Base-by-base conservation (phyloP, 805 yeast genomes). In the Helenozyma rhizophorensis region DNA sequence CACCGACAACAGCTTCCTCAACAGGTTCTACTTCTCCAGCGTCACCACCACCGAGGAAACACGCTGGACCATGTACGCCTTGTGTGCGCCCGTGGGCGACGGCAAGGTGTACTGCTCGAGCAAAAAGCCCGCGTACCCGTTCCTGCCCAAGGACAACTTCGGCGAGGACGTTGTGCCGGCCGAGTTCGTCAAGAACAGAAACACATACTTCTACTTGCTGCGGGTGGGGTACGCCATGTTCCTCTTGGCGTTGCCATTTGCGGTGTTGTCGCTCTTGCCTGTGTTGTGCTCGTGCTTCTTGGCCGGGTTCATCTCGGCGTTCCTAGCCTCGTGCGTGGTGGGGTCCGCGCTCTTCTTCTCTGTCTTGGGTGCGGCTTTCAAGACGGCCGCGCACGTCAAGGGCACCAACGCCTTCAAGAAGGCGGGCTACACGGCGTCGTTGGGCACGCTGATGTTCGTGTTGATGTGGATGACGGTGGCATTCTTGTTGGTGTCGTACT, bases 131-230 rank as follows among this genome's bases (percentile, higher is more conserved):
- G 63, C 62, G 9, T 57, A 40, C 31, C 63, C 65, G 7, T 59
- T 52, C 38, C 51, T 60, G 2, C 65, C 65, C 8, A 37, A 33
- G 23, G 62, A 53, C 25, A 55, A 56, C 36, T 53, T 57, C 29
- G 45, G 47, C 3, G 23, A 11, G 25, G 9, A 25, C 9, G 27
- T 34, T 9, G 81, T 31, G 14, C 94, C 95, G 16, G 22, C 51
- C 3, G 60, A 62, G 16, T 79, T 87, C 46, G 46, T 62, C 32
- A 45, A 56, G 21, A 54, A 69, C 53, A 67, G 75, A 42, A 64
- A 72, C 43, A 60, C 72, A 25, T 80, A 72, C 56, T 86, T 70
- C 62, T 81, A 78, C 59, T 59, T 81, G 50, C 72, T 86, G 13
- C 74, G 90, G 45, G 42, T 49, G 25, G 48, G 56, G 13, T 59